Evolutionary conservation across 2,329 filamentous ascomycete species (phyloP).

Genomic region (Fusarium algeriense): DNA sequence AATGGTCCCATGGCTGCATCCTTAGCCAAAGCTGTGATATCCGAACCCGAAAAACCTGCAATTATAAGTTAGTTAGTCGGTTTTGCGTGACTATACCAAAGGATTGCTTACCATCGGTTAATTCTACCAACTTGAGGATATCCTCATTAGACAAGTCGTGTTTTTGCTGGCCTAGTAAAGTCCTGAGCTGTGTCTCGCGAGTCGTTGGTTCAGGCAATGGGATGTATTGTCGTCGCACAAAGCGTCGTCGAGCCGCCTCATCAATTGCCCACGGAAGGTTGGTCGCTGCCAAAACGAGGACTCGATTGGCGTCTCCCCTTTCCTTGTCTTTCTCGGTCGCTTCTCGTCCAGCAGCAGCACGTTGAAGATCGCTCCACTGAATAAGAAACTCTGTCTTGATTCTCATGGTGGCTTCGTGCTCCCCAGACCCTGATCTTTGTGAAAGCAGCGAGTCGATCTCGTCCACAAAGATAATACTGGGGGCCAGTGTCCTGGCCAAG

Average conservation of each 20-base stretch:
- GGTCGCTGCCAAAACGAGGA: slow-evolving; percentile 93
- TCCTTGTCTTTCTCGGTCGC: slow-evolving; percentile 74
- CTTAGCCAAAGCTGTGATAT: slow-evolving; percentile 96
- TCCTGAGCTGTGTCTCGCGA: slow-evolving; percentile 81
- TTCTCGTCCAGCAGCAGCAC: slow-evolving; percentile 89
- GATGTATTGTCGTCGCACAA: slow-evolving; percentile 95
- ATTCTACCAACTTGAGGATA: slow-evolving; percentile 76
- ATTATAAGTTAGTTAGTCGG: slow-evolving; percentile 16
- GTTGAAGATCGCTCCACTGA: slow-evolving; percentile 94
- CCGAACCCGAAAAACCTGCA: slow-evolving; percentile 95
- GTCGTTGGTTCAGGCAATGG: slow-evolving; percentile 89
- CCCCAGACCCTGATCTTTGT: slow-evolving; percentile 82
- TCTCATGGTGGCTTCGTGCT: slow-evolving; percentile 91
- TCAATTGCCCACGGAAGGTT: slow-evolving; percentile 99
- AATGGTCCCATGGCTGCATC: slow-evolving; percentile 98
- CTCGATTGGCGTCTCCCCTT: slow-evolving; percentile 84
- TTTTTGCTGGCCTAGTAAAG: slow-evolving; percentile 86
- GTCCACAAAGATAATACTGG: slow-evolving; percentile 97
- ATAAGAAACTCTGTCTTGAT: slow-evolving; percentile 99
- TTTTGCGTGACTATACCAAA: neutral
- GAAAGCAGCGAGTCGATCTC: slow-evolving; percentile 96
- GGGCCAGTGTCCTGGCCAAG: slow-evolving; percentile 88
- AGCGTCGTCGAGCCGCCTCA: slow-evolving; percentile 89
- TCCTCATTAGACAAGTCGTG: slow-evolving; percentile 80
- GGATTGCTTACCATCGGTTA: slow-evolving; percentile 80